phyloP scores from a whole-genome alignment of 2,329 filamentous ascomycete genomes.

The Pyricularia pennisetigena region DNA sequence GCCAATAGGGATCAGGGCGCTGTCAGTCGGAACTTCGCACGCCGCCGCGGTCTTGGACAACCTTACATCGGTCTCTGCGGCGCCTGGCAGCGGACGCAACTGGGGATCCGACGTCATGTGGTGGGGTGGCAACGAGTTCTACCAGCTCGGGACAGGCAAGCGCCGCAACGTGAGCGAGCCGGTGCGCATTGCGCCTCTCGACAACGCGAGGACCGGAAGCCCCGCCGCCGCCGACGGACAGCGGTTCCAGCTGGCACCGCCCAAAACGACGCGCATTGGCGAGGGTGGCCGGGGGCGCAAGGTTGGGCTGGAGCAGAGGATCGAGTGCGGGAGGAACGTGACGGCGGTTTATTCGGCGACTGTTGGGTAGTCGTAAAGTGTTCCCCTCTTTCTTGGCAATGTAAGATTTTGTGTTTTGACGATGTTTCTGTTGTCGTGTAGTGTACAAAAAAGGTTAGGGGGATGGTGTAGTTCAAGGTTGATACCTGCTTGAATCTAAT shows the following conservation, averaged over 20 bases:
- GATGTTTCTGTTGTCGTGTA: background rate
- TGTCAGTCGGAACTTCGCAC: slow-evolving; percentile 74
- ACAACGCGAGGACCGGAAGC: slow-evolving; percentile 49
- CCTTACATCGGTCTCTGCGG: slow-evolving; percentile 47
- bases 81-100: slow-evolving; percentile 32
- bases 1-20: slow-evolving; percentile 65
- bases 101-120: slow-evolving; percentile 84
- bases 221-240: slow-evolving; percentile 55
- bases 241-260: slow-evolving; percentile 72
- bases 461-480: background rate
- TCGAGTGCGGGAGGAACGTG: slow-evolving; percentile 76
- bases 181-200: slow-evolving; percentile 68
- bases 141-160: slow-evolving; percentile 86
- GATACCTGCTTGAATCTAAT: background rate
- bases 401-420: background rate
- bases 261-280: slow-evolving; percentile 57
- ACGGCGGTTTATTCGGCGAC: slow-evolving; percentile 68
- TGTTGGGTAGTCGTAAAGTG: background rate
- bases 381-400: background rate
- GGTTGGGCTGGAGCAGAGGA: slow-evolving; percentile 71
- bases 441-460: background rate
- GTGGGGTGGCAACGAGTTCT: slow-evolving; percentile 93
- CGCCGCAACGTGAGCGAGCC: slow-evolving; percentile 70
- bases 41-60: slow-evolving; percentile 78
- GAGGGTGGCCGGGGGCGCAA: slow-evolving; percentile 51